Percentiles rank a stretch among this genome's conserved stretches.
Evolutionary conservation across 1,139 yeast genomes (phyloP).

Genomic region (Lizanozyma gosingica): DNA sequence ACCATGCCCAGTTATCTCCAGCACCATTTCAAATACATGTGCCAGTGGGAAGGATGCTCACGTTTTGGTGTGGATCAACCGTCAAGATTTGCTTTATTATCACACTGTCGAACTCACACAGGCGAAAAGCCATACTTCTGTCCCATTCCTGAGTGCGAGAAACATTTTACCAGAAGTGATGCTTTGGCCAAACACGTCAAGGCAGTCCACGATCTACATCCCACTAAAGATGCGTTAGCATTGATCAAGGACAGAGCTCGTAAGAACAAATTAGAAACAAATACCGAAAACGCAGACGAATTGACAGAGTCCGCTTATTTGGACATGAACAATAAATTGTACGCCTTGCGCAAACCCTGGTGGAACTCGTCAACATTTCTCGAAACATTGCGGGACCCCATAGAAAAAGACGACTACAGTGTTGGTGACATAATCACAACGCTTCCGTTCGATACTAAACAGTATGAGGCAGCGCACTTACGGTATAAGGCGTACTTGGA

Average conservation of each 20-base stretch:
- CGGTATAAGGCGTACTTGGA: slow-evolving; percentile 21
- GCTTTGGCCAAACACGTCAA: slow-evolving; percentile 58
- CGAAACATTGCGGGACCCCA: slow-evolving; percentile 12
- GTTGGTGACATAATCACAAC: slow-evolving; percentile 12
- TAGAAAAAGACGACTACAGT: slow-evolving; percentile 6
- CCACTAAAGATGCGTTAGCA: slow-evolving; percentile 25
- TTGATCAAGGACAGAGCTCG: slow-evolving; percentile 14
- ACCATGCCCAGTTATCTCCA: not conserved
- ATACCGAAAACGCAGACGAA: slow-evolving; percentile 8
- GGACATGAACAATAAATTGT: slow-evolving; percentile 23
- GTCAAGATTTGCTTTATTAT: slow-evolving; percentile 48
- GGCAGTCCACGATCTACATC: slow-evolving; percentile 48
- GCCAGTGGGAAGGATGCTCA: slow-evolving; percentile 58
- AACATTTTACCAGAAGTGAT: slow-evolving; percentile 50
- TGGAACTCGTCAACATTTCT: slow-evolving; percentile 30
- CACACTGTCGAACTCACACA: slow-evolving; percentile 59
- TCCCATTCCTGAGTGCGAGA: slow-evolving; percentile 60
- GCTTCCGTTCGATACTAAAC: slow-evolving; percentile 27
- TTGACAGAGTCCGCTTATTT: slow-evolving; percentile 22
- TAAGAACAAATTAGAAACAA: not conserved
- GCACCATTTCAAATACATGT: slow-evolving; percentile 28
- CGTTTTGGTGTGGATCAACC: slow-evolving; percentile 48
- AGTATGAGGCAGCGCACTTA: slow-evolving; percentile 23
- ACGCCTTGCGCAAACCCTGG: slow-evolving; percentile 33
- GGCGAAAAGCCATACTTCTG: slow-evolving; percentile 65